Evolutionary conservation across 306 rosid genomes (phyloP).

Genomic region (Dryas octopetala): DNA sequence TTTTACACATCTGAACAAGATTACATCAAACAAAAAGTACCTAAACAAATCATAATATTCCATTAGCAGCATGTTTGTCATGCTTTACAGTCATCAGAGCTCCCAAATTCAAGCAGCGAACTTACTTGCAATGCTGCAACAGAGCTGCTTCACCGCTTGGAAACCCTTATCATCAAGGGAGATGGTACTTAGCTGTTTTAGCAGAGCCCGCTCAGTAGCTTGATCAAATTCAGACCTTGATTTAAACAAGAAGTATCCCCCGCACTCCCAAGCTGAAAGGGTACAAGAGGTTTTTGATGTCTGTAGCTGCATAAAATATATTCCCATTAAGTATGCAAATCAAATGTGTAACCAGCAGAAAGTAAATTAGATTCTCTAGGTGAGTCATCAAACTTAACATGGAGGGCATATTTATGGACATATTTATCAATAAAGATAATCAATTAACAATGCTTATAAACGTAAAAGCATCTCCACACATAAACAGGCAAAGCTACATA

Average conservation of each 20-base stretch:
- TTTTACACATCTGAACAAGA: too few relatives aligned
- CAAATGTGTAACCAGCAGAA: background rate
- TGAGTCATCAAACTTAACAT: background rate
- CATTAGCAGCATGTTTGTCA: background rate
- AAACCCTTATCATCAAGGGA: constrained; percentile 32
- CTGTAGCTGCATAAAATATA: constrained; percentile 25
- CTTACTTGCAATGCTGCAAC: constrained; percentile 26
- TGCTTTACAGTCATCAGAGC: background rate
- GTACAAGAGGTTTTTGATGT: constrained; percentile 9
- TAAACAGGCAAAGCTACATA: background rate
- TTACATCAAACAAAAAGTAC: background rate
- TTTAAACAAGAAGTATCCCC: constrained; percentile 39
- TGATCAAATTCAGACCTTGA: constrained; percentile 36
- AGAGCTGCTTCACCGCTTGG: constrained; percentile 35
- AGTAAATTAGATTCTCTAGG: background rate
- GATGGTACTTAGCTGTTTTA: constrained; percentile 17
- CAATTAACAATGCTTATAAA: background rate
- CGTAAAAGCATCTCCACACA: background rate
- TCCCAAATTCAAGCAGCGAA: constrained; percentile 15
- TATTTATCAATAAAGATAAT: background rate
- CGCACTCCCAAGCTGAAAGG: constrained; percentile 47
- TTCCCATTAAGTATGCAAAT: background rate
- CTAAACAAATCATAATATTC: background rate
- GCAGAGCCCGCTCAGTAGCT: constrained; percentile 29
- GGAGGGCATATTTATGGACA: background rate